Evolutionary conservation across 169 alveolate species (phyloP), one percentile per base, ranked within the genome.

Genomic region (Eimeria necatrix): DNA sequence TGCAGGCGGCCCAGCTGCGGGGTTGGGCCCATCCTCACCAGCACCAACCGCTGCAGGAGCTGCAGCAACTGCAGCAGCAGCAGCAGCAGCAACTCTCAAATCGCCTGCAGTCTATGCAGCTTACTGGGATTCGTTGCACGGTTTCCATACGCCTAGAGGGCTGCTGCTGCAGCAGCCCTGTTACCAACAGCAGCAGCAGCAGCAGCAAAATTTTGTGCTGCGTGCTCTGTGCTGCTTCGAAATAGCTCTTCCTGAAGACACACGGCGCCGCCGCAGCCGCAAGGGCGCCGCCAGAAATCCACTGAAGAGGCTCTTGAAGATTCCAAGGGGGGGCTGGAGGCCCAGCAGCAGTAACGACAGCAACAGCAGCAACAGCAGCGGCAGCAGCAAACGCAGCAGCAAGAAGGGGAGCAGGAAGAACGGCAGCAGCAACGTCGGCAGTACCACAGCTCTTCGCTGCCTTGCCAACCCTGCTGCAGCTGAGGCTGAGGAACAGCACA

Each of bases 321-420:
- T 81, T n/a, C 91, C 91, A 3, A 48, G 91, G 32, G 91, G 91
- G 53, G 91, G 91, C 14, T 81, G 91, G 91, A 81, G 12, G 53
- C 48, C 22, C 73, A 81, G 49, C 76, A 49, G 88, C 70, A 80
- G 24, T 26, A 32, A 49, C 71, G 26, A 46, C 49, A 51, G 10
- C 46, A 51, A 51, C 22, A 10, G 70, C 89, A 80, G 56, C 89
- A 20, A n/a, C 41, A 78, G 68, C 49, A 46, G 12, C 53, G 46
- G 74, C 53, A 81, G 56, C 91, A 53, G 91, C 91, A 81, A 53
- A 51, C 51, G 91, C 91, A 81, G 76, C 76, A 81, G 56, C 56
- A 18, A 16, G 48, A n/a, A 16, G 48, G 14, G 78, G 41, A 68
- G n/a, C 78, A 14, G 2, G 22, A 56, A 16, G 2, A 18, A 24